These are phyloP conservation scores for Grigorovia jiainica DNA, from an alignment of 805 yeast genomes.

Conservation along the genomic window DNA sequence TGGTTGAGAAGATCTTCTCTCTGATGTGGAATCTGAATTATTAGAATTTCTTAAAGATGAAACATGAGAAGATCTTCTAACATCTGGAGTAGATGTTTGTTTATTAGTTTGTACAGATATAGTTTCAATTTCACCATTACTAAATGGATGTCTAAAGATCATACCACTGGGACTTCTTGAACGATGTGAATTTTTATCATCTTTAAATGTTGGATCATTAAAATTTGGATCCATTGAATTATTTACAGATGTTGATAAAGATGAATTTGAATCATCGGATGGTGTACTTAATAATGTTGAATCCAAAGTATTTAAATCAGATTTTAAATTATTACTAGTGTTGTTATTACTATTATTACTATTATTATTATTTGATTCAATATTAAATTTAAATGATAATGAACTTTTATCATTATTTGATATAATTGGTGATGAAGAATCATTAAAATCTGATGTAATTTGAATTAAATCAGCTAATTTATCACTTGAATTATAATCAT, in stretches of 20 bases:
- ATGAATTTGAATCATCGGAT: background rate
- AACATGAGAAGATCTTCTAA: constrained; percentile 2
- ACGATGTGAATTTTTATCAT: too few species aligned
- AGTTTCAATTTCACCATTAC: background rate
- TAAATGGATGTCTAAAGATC: constrained; percentile 56
- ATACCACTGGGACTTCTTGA: constrained; percentile 21
- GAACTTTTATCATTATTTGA: background rate
- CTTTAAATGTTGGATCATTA: too few species aligned
- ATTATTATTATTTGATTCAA: background rate
- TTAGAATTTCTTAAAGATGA: background rate
- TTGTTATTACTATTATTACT: too few species aligned
- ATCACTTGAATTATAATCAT: constrained; percentile 3
- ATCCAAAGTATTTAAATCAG: background rate
- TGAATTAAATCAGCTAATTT: background rate
- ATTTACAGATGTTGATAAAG: background rate
- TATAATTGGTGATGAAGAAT: background rate
- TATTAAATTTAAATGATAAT: background rate
- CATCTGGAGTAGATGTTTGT: background rate
- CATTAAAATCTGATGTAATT: background rate
- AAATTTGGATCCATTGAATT: too few species aligned
- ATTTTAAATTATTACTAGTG: background rate
- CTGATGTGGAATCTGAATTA: background rate
- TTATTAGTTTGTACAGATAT: background rate
- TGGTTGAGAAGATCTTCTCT: constrained; percentile 6
- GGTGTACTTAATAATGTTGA: background rate